Evolutionary conservation across 805 yeast genomes (phyloP).

Genomic region (Saturnispora besseyi): DNA sequence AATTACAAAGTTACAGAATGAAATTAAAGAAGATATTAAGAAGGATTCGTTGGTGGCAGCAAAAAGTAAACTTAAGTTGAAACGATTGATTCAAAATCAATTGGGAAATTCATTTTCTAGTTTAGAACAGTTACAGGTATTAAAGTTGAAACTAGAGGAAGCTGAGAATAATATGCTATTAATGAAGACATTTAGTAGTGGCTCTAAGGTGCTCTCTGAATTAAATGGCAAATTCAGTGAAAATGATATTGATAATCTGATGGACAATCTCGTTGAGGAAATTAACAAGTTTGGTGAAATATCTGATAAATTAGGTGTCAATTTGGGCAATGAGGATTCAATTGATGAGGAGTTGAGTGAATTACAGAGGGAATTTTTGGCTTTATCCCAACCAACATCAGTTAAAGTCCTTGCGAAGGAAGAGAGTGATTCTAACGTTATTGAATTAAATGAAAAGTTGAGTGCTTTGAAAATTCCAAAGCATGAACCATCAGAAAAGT

Average conservation of each 20-base stretch:
- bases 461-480: slow-evolving; percentile 10
- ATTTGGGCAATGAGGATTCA: slow-evolving; percentile 13
- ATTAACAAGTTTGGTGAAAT: slow-evolving; percentile 16
- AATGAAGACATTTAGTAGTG: slow-evolving; percentile 19
- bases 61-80: slow-evolving; percentile 19
- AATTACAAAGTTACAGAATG: slow-evolving; percentile 6
- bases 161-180: slow-evolving; percentile 20
- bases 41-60: slow-evolving; percentile 17
- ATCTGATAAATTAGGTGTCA: slow-evolving; percentile 4
- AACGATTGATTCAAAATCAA: slow-evolving; percentile 18
- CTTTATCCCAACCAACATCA: slow-evolving; percentile 1
- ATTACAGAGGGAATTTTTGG: slow-evolving; percentile 10
- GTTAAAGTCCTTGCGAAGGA: slow-evolving; percentile 1
- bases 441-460: slow-evolving; percentile 9
- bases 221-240: slow-evolving; percentile 18
- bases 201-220: slow-evolving; percentile 18
- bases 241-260: slow-evolving; percentile 15
- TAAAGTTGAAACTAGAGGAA: slow-evolving; percentile 22
- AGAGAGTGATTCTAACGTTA: not conserved
- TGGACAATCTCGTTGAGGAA: slow-evolving; percentile 17
- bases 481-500: not conserved
- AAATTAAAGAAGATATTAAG: slow-evolving; percentile 12
- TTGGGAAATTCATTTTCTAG: slow-evolving; percentile 14
- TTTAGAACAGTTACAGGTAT: slow-evolving; percentile 18
- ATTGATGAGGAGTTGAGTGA: slow-evolving; percentile 19